These are phyloP conservation scores for Raffaelea arxii DNA, from an alignment of 2,329 filamentous ascomycete species.

Conservation along the genomic window DNA sequence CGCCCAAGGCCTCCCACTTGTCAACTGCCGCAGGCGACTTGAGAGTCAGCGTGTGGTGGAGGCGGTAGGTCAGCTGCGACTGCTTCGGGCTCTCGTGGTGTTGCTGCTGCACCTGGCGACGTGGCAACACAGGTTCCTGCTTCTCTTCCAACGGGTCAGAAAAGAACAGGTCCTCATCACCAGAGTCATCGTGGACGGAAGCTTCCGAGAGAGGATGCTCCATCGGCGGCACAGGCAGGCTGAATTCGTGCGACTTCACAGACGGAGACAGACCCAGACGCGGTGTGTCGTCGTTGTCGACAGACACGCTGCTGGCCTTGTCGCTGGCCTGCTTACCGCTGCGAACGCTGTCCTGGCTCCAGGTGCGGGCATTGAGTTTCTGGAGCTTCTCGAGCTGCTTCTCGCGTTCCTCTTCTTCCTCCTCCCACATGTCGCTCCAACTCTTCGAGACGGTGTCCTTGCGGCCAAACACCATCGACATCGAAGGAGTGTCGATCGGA, in stretches of 20 bases:
- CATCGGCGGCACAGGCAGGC: slow-evolving; percentile 26
- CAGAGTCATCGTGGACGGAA: slow-evolving; percentile 55
- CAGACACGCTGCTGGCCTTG: slow-evolving; percentile 14
- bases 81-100: slow-evolving; percentile 20
- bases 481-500: slow-evolving; percentile 57
- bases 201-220: slow-evolving; percentile 26
- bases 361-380: slow-evolving; percentile 63
- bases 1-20: slow-evolving; percentile 84
- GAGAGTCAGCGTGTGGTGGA: slow-evolving; percentile 27
- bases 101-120: slow-evolving; percentile 20
- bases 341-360: slow-evolving; percentile 63
- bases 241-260: slow-evolving; percentile 27
- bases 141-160: slow-evolving; percentile 47
- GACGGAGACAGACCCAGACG: slow-evolving; percentile 30
- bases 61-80: slow-evolving; percentile 51
- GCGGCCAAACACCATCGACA: slow-evolving; percentile 73
- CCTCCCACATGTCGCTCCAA: slow-evolving; percentile 98
- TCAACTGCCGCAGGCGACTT: slow-evolving; percentile 54
- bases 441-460: slow-evolving; percentile 85
- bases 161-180: slow-evolving; percentile 64
- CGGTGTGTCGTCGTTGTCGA: slow-evolving; percentile 33
- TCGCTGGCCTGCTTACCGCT: slow-evolving; percentile 10
- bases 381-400: slow-evolving; percentile 51
- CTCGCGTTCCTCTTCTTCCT: slow-evolving; percentile 60
- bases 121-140: slow-evolving; percentile 21